phyloP scores from a whole-genome alignment of 2,329 filamentous ascomycete species.

The Magnaporthiopsis incrustans region DNA sequence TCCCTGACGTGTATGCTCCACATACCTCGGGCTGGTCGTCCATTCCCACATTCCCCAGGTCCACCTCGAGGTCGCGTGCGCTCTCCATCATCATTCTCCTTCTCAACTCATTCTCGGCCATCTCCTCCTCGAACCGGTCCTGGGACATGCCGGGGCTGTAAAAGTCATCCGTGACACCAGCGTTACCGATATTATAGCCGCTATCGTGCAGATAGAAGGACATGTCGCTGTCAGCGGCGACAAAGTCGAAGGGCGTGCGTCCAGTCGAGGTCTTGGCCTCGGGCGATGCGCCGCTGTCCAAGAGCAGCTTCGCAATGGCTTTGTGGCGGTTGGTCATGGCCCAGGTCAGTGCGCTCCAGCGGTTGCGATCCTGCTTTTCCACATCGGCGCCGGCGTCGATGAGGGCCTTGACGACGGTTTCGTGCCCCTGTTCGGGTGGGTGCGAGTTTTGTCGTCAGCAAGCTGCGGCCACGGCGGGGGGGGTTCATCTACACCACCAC shows the following conservation, averaged over 20 bases:
- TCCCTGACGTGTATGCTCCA: not conserved
- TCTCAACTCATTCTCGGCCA: constrained; percentile 93
- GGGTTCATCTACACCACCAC: constrained; percentile 1
- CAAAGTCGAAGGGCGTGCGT: constrained; percentile 90
- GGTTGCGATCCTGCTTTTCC: constrained; percentile 88
- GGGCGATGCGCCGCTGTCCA: constrained; percentile 91
- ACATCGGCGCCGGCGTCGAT: constrained; percentile 82
- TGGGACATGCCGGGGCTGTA: constrained; percentile 89
- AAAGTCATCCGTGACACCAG: constrained; percentile 78
- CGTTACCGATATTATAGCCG: constrained; percentile 81
- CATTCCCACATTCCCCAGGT: constrained; percentile 88
- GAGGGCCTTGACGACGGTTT: constrained; percentile 75
- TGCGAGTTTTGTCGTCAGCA: constrained; percentile 1
- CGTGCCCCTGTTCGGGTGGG: constrained; percentile 58
- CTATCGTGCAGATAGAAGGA: constrained; percentile 92
- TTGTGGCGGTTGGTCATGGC: constrained; percentile 99
- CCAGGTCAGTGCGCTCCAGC: constrained; percentile 99
- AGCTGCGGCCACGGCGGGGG: not conserved
- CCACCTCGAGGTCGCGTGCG: constrained; percentile 91
- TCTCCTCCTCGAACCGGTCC: constrained; percentile 91
- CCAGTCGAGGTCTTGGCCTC: constrained; percentile 93
- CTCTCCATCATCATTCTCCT: constrained; percentile 99
- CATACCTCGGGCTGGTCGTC: constrained; percentile 87
- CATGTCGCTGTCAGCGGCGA: constrained; percentile 91
- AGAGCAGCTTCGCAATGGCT: constrained; percentile 81